phyloP scores from a whole-genome alignment of 2,329 filamentous ascomycete species.

The Chaetomium strumarium region DNA sequence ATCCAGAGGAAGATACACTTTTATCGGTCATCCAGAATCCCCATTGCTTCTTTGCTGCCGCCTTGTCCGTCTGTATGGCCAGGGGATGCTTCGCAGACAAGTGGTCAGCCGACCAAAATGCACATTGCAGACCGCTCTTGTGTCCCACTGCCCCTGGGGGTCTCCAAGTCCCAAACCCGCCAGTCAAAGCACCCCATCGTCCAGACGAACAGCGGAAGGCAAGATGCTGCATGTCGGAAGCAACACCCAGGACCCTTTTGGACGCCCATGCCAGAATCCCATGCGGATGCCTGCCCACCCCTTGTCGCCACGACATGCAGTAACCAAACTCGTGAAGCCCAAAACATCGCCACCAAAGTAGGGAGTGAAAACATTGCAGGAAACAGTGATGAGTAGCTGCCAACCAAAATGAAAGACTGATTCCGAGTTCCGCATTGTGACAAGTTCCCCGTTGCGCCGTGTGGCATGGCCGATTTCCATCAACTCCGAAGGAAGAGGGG shows the following conservation, averaged over 20 bases:
- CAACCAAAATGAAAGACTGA: background rate
- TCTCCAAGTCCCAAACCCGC: background rate
- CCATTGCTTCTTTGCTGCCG: background rate
- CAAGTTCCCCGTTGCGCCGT: conserved; percentile 11
- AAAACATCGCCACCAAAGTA: too few relatives aligned
- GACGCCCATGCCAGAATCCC: too few relatives aligned
- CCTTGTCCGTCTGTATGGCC: background rate
- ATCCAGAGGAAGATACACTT: conserved; percentile 1
- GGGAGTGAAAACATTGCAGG: too few relatives aligned
- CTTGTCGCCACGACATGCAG: too few relatives aligned
- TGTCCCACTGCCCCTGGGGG: background rate
- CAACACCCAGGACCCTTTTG: too few relatives aligned
- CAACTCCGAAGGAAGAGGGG: conserved; percentile 11
- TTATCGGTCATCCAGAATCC: background rate
- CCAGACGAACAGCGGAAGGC: background rate
- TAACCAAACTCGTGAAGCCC: too few relatives aligned
- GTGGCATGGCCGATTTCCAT: conserved; percentile 14
- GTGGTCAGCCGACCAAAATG: conserved; percentile 1
- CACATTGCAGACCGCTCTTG: conserved; percentile 7
- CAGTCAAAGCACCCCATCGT: conserved; percentile 3
- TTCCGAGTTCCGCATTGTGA: background rate
- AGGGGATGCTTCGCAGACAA: background rate
- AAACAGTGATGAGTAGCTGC: background rate
- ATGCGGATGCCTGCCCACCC: too few relatives aligned
- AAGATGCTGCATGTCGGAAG: background rate